Percentiles rank a stretch among this genome's conserved stretches.
Conservation (phyloP, 495 filamentous ascomycete species). For the Thermothielavioides terrestris region DNA sequence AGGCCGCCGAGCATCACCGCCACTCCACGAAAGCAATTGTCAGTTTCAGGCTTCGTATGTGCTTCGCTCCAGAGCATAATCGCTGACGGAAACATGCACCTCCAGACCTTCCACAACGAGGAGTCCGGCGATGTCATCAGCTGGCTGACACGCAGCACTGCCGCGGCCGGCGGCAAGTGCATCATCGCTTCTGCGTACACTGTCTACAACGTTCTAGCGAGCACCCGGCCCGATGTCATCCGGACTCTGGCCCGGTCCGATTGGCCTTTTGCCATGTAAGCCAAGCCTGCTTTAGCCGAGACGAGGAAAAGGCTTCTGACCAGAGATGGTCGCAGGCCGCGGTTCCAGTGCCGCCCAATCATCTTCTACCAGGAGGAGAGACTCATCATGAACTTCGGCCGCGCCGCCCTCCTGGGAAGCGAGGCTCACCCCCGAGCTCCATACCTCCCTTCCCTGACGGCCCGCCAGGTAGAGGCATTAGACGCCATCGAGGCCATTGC, state of each 20-base stretch:
- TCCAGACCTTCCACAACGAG: constrained; percentile 66
- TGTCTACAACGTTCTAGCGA: constrained; percentile 58
- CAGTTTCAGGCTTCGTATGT: constrained; percentile 13
- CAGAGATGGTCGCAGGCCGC: constrained; percentile 28
- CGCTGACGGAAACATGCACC: too few relatives aligned
- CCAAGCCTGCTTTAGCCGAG: background rate
- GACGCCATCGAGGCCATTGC: constrained; percentile 56
- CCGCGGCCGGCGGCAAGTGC: constrained; percentile 50
- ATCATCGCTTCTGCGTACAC: constrained; percentile 52
- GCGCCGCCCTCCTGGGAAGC: constrained; percentile 49
- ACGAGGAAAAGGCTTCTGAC: background rate
- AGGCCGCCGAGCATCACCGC: constrained; percentile 39
- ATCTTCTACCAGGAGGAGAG: constrained; percentile 48
- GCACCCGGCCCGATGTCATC: constrained; percentile 53
- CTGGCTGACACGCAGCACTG: constrained; percentile 49
- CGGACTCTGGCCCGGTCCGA: constrained; percentile 47
- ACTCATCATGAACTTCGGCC: constrained; percentile 53
- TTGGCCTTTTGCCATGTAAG: constrained; percentile 59
- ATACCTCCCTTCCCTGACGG: constrained; percentile 47
- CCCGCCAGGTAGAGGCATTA: constrained; percentile 52
- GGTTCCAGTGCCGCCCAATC: constrained; percentile 46
- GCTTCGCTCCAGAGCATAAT: background rate
- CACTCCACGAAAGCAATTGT: constrained; percentile 45
- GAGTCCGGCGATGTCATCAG: constrained; percentile 58
- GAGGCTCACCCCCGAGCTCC: constrained; percentile 44